Conservation (phyloP, 495 filamentous ascomycete genomes). For the Talaromyces proteolyticus region DNA sequence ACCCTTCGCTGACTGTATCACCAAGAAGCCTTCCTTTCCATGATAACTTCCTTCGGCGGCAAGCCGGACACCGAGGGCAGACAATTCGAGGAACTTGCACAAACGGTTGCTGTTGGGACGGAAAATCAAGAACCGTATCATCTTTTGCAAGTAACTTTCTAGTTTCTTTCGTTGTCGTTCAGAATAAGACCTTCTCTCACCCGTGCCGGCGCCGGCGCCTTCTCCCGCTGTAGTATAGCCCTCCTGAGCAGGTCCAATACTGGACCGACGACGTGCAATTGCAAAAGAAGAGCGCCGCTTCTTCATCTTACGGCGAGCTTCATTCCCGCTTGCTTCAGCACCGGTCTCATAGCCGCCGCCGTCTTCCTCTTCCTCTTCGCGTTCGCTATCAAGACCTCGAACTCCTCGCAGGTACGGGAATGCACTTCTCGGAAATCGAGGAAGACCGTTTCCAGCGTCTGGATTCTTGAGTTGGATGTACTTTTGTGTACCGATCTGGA, state of each 20-base stretch:
- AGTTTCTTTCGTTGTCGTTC: constrained; percentile 79
- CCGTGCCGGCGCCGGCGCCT: constrained; percentile 19
- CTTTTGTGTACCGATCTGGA: constrained; percentile 74
- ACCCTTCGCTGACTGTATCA: constrained; percentile 86
- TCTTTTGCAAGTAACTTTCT: constrained; percentile 86
- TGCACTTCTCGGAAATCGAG: constrained; percentile 82
- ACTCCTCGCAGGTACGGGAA: constrained; percentile 86
- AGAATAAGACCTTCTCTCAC: constrained; percentile 43
- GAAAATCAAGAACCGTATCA: constrained; percentile 94
- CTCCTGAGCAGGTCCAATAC: constrained; percentile 38
- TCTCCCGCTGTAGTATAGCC: constrained; percentile 37
- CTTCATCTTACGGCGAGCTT: constrained; percentile 52
- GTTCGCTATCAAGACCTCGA: constrained; percentile 69
- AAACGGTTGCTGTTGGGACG: constrained; percentile 90
- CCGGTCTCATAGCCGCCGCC: constrained; percentile 51
- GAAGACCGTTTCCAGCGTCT: constrained; percentile 54
- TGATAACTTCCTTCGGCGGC: constrained; percentile 96
- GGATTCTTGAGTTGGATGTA: constrained; percentile 58
- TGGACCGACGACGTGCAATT: constrained; percentile 50
- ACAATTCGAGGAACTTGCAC: constrained; percentile 94
- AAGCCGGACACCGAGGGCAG: constrained; percentile 88
- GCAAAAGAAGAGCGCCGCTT: constrained; percentile 56
- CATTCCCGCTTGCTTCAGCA: constrained; percentile 53
- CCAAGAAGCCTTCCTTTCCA: constrained; percentile 91
- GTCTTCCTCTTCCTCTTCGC: constrained; percentile 78